A percentile compares a stretch with the other conserved stretches of the same genome.
Evolutionary conservation across 2,329 filamentous ascomycete genomes (phyloP).

Genomic region (Botrytis pseudocinerea): DNA sequence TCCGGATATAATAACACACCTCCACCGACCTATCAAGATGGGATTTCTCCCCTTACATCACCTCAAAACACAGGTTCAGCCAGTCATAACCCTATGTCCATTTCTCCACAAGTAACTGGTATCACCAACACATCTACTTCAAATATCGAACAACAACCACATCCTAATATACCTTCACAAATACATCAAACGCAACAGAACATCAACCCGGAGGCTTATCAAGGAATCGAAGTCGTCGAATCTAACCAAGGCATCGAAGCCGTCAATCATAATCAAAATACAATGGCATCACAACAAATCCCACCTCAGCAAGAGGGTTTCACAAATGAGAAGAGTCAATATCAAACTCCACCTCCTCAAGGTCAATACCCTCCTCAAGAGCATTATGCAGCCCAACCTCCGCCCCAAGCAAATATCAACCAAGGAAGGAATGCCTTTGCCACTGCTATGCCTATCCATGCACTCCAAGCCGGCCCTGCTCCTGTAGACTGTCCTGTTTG

Average conservation of each 20-base stretch:
- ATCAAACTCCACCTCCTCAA: conserved; percentile 6
- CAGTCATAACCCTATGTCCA: not conserved
- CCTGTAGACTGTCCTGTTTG: conserved; percentile 35
- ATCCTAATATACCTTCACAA: not conserved
- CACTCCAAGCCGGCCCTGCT: conserved; percentile 27
- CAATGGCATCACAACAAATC: conserved; percentile 7
- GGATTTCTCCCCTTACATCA: conserved; percentile 11
- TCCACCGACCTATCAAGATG: conserved; percentile 1
- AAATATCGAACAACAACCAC: conserved; percentile 15
- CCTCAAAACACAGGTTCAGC: conserved; percentile 7
- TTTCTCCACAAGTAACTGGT: conserved; percentile 16
- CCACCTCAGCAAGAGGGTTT: conserved; percentile 20
- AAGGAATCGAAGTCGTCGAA: conserved; percentile 21
- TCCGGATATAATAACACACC: conserved; percentile 7
- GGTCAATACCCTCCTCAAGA: conserved; percentile 10
- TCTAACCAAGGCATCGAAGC: conserved; percentile 20
- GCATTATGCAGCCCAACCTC: not conserved
- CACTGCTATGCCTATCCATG: conserved; percentile 25
- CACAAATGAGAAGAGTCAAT: conserved; percentile 6
- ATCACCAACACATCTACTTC: conserved; percentile 1
- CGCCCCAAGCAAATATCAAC: conserved; percentile 13
- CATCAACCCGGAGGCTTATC: conserved; percentile 1
- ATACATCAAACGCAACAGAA: not conserved
- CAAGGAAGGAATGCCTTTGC: conserved; percentile 24
- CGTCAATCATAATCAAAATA: conserved; percentile 2